Conservation (phyloP, 78 protist species). For the Dictyostelium intermedium region DNA sequence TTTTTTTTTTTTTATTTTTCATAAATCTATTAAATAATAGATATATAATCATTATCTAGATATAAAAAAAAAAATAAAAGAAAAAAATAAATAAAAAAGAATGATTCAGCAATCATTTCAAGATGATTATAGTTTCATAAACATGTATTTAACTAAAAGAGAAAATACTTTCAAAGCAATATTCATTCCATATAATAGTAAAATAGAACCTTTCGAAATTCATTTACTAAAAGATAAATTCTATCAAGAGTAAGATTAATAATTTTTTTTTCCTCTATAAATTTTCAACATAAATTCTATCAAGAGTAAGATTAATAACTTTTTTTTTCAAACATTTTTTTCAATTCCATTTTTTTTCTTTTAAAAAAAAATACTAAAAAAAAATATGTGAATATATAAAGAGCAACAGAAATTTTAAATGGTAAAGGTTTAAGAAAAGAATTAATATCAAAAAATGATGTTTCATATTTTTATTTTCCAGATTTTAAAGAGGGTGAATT, state of each 20-base stretch:
- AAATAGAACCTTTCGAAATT: background rate
- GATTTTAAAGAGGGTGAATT: background rate
- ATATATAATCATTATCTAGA: too few species aligned
- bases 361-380: background rate
- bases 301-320: background rate
- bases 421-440: background rate
- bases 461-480: background rate
- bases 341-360: too few species aligned
- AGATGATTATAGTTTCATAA: background rate
- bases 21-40: too few species aligned
- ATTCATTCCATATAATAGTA: background rate
- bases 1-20: slow-evolving; percentile 9
- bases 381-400: too few species aligned
- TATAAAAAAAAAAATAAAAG: too few species aligned
- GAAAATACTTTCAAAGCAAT: background rate
- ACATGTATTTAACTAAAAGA: background rate
- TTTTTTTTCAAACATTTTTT: too few species aligned
- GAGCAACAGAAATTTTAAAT: background rate
- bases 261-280: too few species aligned
- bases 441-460: background rate
- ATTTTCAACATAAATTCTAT: background rate
- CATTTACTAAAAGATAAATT: background rate
- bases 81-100: background rate
- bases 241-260: background rate
- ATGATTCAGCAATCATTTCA: background rate